Evolutionary conservation across 306 rosid genomes (phyloP), one percentile per base, ranked within the genome.

Genomic region (Malus sieversii): DNA sequence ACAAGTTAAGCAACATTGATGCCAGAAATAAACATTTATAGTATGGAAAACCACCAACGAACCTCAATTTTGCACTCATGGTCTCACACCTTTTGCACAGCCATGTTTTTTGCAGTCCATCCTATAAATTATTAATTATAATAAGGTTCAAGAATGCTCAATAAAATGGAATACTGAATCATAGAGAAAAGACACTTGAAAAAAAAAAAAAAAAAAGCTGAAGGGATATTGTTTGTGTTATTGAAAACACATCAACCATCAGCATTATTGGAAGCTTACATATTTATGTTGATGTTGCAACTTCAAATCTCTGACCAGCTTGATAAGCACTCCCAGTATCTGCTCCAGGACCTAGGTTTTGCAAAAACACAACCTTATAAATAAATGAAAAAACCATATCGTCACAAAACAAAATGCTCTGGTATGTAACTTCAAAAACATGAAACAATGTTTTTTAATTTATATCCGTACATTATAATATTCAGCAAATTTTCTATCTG

Each of bases 61-160:
- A 95, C 99, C 99, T 92, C 87, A 96, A 81, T 87, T 96, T 96
- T 4, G 96, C 97, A 74, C 91, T 96, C 99, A 96, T 96, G 75
- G 99, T 90, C 85, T 87, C 97, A 81, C 99, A 92, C 74, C 99
- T 89, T 88, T 90, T 96, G 85, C 98, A 92, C 32, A 96, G 96
- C 97, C 99, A 92, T 57, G 98, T 88, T 79, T 96, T 96, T 80
- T 89, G 96, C 74, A 89, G 66, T 40, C 93, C 97, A 73, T 96
- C 99, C 98, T 92, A 81, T 74, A 81, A 44, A 71, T 55, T 33
- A 77, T 78, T 55, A 55, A 19, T 62, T 71, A 10, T 27, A 35
- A 60, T n/a, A 55, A 55, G 73, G 67, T 40, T 71, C 42, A 58
- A 70, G 63, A 77, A 23, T 14, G 27, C 32, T 30, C 53, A 77